Base-by-base conservation (phyloP, 2,329 filamentous ascomycete species). In the Rachicladosporium sp. region DNA sequence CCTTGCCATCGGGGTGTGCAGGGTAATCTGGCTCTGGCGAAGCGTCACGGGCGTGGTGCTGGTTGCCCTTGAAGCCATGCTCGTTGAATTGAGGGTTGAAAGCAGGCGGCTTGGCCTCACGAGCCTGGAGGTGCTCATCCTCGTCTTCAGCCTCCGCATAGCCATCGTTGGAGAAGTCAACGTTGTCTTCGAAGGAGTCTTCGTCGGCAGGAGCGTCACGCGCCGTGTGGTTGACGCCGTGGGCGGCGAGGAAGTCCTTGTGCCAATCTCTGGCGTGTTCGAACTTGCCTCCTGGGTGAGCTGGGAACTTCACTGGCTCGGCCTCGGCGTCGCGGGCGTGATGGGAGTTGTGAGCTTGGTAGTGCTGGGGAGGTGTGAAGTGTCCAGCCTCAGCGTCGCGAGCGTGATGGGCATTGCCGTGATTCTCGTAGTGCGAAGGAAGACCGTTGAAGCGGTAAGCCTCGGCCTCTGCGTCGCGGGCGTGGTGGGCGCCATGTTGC, bases 61-160 rank as follows among this genome's bases (percentile, higher is more conserved):
- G 15, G 15, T 19, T 19, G 3, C 15, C 15, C 15, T 19, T 19
- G 15, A 19, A 19, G 15, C 15, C 15, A 19, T 19, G 15, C 15
- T 19, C 15, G 15, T 19, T 19, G 15, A 19, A 19, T 19, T 19
- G 15, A 19, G 15, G 15, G 15, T 19, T 3, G 15, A 19, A 19
- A 19, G 15, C 15, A 19, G 15, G 15, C 15, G 15, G 15, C 15
- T 19, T 15, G n/a, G 32, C 23, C 6, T 35, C 31, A 32, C 38
- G 41, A 10, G 34, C 33, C 21, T 37, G 29, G 10, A 37, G 7
- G 6, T 31, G 2, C 9, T 21, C 30, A n/a, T 2, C 10, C 4
- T 32, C 29, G 19, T 40, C 43, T 29, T 46, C 42, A 10, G 42
- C 42, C 10, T 38, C n/a, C 36, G 44, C 42, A 40, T 40, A 44